A percentile compares a stretch with the other conserved stretches of the same genome.
These are phyloP conservation scores for Leccinum olivaceoglutinosum DNA, from an alignment of 1,284 basidiomycete genomes.

Conservation along the genomic window DNA sequence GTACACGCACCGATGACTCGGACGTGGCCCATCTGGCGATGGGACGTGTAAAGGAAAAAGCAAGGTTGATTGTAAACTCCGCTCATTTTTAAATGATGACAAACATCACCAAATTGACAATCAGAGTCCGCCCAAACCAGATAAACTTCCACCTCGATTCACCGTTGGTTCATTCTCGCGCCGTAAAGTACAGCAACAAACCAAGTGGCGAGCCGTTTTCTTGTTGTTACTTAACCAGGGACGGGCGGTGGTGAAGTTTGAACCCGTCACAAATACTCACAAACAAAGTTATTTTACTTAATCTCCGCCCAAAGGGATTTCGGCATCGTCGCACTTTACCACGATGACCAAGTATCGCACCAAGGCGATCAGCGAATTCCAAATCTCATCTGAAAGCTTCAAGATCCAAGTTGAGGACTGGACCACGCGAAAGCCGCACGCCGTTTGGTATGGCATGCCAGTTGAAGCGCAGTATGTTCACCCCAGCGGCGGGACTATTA, in stretches of 20 bases:
- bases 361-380: background rate
- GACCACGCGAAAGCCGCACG: background rate
- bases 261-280: background rate
- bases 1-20: background rate
- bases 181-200: too few species aligned
- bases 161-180: too few species aligned
- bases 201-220: too few species aligned
- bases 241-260: too few species aligned
- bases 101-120: too few species aligned
- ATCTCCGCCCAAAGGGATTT: background rate
- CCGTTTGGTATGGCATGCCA: background rate
- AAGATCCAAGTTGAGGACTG: background rate
- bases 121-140: too few species aligned
- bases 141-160: too few species aligned
- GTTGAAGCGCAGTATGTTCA: background rate
- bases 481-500: background rate
- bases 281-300: background rate
- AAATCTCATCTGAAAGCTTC: background rate
- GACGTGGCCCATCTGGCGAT: background rate
- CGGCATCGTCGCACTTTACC: background rate
- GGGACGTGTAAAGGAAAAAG: background rate
- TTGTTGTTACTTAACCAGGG: too few species aligned
- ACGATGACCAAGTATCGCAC: background rate
- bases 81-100: background rate
- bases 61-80: background rate